These are phyloP conservation scores for Marasmius fiardii DNA, from an alignment of 1,284 basidiomycete species.

Conservation along the genomic window DNA sequence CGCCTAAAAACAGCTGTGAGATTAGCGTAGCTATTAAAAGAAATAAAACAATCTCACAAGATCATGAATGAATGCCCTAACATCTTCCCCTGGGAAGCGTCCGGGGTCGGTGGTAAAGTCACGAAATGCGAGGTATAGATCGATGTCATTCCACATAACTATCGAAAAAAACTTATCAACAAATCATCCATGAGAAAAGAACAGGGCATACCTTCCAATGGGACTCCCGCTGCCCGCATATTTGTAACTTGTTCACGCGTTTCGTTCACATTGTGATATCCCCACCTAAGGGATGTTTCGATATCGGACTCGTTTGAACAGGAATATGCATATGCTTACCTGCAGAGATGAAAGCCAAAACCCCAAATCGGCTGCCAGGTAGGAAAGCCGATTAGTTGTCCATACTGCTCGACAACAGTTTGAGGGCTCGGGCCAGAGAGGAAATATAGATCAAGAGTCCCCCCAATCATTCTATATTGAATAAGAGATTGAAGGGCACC, in stretches of 20 bases:
- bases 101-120: constrained; percentile 71
- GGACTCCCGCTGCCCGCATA: constrained; percentile 63
- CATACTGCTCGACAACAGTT: constrained; percentile 67
- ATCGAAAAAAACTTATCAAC: constrained; percentile 4
- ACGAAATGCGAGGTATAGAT: constrained; percentile 62
- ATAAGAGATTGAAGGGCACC: constrained; percentile 50
- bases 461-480: constrained; percentile 62
- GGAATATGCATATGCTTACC: constrained; percentile 31
- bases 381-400: constrained; percentile 54
- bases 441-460: constrained; percentile 69
- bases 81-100: constrained; percentile 56
- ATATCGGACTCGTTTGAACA: constrained; percentile 10
- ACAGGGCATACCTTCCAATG: constrained; percentile 51
- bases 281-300: constrained; percentile 39
- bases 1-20: constrained; percentile 18
- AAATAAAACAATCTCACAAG: constrained; percentile 39
- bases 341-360: constrained; percentile 70
- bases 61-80: constrained; percentile 58
- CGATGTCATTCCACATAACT: constrained; percentile 81
- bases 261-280: constrained; percentile 46
- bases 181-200: constrained; percentile 8
- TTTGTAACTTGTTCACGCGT: constrained; percentile 47
- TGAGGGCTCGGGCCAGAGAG: constrained; percentile 64
- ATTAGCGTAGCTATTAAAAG: background rate
- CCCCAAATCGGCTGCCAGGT: constrained; percentile 68